phyloP scores from a whole-genome alignment of 139 green algal genomes.

The Diplosphaera chodatii region DNA sequence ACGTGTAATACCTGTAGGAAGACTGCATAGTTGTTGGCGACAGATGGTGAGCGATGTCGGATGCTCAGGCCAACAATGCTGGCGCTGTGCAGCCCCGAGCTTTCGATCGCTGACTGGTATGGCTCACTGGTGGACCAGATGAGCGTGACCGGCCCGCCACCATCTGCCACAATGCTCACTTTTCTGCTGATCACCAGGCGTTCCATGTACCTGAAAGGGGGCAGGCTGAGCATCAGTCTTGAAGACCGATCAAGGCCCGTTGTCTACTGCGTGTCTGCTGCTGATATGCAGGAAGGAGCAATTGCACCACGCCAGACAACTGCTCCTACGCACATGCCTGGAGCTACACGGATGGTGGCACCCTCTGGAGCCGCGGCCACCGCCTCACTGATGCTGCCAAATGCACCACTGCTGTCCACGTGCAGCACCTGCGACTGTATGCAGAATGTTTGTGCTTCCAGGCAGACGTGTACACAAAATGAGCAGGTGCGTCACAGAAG shows the following conservation, averaged over 20 bases:
- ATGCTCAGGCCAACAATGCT: constrained; percentile 24
- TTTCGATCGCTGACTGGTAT: background rate
- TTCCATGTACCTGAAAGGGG: background rate
- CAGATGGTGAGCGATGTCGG: constrained; percentile 26
- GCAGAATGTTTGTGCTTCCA: too few species aligned
- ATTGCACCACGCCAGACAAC: background rate
- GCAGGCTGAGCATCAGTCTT: background rate
- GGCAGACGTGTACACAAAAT: too few species aligned
- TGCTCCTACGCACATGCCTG: background rate
- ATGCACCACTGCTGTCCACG: background rate
- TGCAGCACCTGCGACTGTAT: background rate
- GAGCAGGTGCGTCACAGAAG: too few species aligned
- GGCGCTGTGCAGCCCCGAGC: background rate
- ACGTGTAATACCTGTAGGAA: constrained; percentile 9
- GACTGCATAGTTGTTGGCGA: constrained; percentile 55
- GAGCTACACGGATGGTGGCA: background rate
- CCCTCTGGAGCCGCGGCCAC: background rate
- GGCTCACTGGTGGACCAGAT: background rate
- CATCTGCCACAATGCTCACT: background rate
- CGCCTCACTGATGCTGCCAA: background rate
- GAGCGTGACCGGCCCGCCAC: background rate
- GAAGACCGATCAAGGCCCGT: too few species aligned
- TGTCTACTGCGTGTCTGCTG: too few species aligned
- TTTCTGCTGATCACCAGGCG: background rate
- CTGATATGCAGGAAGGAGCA: too few species aligned